These are phyloP conservation scores for Jacaranda copaia DNA, from an alignment of 257 asterid species.

Conservation along the genomic window DNA sequence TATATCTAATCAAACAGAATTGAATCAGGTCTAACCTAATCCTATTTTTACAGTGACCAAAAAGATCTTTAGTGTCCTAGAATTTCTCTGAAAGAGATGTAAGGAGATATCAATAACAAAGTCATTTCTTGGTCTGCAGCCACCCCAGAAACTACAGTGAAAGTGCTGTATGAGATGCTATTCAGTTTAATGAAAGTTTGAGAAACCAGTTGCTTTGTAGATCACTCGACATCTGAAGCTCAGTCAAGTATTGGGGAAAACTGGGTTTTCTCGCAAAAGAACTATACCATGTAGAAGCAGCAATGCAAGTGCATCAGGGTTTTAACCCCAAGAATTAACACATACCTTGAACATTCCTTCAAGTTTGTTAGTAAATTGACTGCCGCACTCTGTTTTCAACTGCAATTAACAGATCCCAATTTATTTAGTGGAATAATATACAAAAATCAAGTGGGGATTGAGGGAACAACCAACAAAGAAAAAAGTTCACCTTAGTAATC, in stretches of 20 bases:
- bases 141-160: too few relatives aligned
- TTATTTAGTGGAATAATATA: slow-evolving; percentile 31
- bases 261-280: background rate
- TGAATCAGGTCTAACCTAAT: too few relatives aligned
- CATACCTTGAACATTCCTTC: slow-evolving; percentile 98
- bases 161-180: too few relatives aligned
- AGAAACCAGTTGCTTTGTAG: slow-evolving; percentile 16
- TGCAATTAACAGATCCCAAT: slow-evolving; percentile 49
- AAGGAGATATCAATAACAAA: background rate
- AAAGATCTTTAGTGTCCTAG: background rate
- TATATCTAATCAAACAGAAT: too few relatives aligned
- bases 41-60: too few relatives aligned
- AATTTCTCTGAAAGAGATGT: background rate
- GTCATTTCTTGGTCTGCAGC: background rate
- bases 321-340: slow-evolving; percentile 18
- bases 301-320: slow-evolving; percentile 19
- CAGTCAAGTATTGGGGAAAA: background rate
- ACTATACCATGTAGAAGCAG: background rate
- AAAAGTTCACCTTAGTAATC: slow-evolving; percentile 61
- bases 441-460: background rate
- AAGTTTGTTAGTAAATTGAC: slow-evolving; percentile 97
- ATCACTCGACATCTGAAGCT: slow-evolving; percentile 7
- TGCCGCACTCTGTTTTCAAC: slow-evolving; percentile 98
- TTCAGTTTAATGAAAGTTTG: background rate
- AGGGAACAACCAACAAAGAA: slow-evolving; percentile 36